Evolutionary conservation across 2,329 filamentous ascomycete genomes (phyloP), one percentile per base, ranked within the genome.

Genomic region (Cadophora sp.): DNA sequence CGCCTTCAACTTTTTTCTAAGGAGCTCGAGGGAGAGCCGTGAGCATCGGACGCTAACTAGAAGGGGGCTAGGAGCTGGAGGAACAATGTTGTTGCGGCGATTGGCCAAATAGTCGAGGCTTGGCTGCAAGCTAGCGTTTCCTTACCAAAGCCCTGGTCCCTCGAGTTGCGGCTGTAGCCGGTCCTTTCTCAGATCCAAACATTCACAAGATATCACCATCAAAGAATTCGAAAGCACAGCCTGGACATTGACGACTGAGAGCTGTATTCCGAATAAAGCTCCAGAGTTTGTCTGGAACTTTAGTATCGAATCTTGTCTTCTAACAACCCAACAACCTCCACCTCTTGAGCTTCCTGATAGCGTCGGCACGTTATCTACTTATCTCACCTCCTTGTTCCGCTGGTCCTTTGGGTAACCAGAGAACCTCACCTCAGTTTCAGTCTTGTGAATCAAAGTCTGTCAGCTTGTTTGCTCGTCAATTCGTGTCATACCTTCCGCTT

Each of bases 1-100:
- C 62, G 59, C 58, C 45, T 33, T 22, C 63, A 30, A 66, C 67
- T 62, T 67, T 71, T 71, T 71, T 68, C 56, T 20, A 61, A 62
- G 56, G 59, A 62, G 59, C 59, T 53, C 9, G 27, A 50, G 50
- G 64, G 62, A 67, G 59, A 67, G 65, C 67, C 64, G 24, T 56
- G 50, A 53, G 14, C 45, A 48, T n/a, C 6, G n/a, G n/a, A 8
- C 45, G 45, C 45, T 48, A 20, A n/a, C n/a, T 8, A n/a, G 6
- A 48, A 20, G 6, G 14, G 9, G n/a, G 45, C 11, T 20, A 22
- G n/a, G 13, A 48, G 20, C n/a, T n/a, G 6, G 20, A n/a, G n/a
- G 20, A 48, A 20, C 45, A 48, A 48, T 39, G 11, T 39, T 39
- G 47, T 20, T 30, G n/a, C 18, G n/a, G 41, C 36, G 13, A 58